A percentile compares a stretch with the other conserved stretches of the same genome.
These are phyloP conservation scores for Isatis lusitanica DNA, from an alignment of 441 rosid genomes.

Conservation along the genomic window DNA sequence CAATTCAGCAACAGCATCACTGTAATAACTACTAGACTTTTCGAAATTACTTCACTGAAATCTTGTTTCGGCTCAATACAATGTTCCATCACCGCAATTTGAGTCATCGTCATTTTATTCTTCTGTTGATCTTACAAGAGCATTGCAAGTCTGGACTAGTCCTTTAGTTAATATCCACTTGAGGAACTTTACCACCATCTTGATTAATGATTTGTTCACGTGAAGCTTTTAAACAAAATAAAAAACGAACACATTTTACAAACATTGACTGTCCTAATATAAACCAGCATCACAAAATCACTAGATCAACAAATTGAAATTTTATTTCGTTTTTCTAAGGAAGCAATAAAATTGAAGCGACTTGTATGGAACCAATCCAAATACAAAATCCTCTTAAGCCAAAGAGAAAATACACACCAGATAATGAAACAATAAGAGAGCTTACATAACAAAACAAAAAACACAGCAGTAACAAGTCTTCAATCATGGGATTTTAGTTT, in stretches of 20 bases:
- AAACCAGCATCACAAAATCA: background rate
- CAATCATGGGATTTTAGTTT: too few species aligned
- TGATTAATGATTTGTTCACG: constrained; percentile 24
- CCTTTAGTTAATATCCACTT: constrained; percentile 35
- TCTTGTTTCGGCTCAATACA: background rate
- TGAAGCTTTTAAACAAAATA: too few species aligned
- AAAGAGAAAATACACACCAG: constrained; percentile 6
- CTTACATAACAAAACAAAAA: background rate
- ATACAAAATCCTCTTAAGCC: constrained; percentile 17
- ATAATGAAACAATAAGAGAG: background rate
- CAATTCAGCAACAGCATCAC: constrained; percentile 7
- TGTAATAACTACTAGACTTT: background rate
- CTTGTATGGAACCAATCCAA: background rate
- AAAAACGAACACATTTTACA: background rate
- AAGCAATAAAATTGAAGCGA: constrained; percentile 18
- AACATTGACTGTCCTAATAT: background rate
- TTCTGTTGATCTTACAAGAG: background rate
- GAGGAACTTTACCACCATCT: constrained; percentile 40
- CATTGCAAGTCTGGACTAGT: constrained; percentile 4
- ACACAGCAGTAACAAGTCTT: background rate
- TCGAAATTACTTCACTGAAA: background rate
- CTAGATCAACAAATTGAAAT: background rate
- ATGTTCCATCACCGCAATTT: background rate
- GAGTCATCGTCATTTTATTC: constrained; percentile 15
- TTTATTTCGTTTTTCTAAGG: background rate